Conservation (phyloP, 306 rosid genomes). For the Pachyrhizus erosus region DNA sequence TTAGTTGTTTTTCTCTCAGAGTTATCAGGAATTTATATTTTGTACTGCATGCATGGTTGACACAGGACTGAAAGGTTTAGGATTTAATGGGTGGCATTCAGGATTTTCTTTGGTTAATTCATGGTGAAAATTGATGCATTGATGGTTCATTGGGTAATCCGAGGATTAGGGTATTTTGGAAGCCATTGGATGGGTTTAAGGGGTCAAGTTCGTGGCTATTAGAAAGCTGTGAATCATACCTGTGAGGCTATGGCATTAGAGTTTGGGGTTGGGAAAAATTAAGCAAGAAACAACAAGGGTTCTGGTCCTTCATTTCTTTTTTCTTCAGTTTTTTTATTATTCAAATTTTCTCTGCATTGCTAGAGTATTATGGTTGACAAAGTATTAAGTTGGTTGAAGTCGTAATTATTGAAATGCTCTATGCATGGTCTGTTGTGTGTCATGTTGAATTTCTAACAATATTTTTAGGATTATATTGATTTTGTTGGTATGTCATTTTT, state of each 20-base stretch:
- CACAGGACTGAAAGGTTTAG: constrained; percentile 1
- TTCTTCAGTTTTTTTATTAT: background rate
- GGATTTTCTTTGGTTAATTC: constrained; percentile 6
- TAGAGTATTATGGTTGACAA: background rate
- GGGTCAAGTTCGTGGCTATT: constrained; percentile 4
- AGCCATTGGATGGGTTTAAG: background rate
- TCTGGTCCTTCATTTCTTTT: background rate
- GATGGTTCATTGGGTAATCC: constrained; percentile 5
- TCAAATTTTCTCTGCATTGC: constrained; percentile 4
- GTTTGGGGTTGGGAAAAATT: background rate
- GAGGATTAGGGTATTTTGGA: constrained; percentile 10
- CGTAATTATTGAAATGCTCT: background rate
- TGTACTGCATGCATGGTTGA: background rate
- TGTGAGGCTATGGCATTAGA: background rate
- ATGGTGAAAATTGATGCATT: constrained; percentile 26
- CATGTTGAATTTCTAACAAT: constrained; percentile 21
- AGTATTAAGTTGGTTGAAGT: background rate
- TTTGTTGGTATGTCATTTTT: background rate
- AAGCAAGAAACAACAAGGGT: background rate
- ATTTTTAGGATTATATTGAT: background rate
- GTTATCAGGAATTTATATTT: constrained; percentile 27
- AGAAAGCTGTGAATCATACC: constrained; percentile 13
- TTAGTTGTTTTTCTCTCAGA: too few species aligned
- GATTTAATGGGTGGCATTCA: background rate
- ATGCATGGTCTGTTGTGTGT: background rate